Conservation (phyloP, 2,329 filamentous ascomycete genomes). For the Fusarium incarnatum region DNA sequence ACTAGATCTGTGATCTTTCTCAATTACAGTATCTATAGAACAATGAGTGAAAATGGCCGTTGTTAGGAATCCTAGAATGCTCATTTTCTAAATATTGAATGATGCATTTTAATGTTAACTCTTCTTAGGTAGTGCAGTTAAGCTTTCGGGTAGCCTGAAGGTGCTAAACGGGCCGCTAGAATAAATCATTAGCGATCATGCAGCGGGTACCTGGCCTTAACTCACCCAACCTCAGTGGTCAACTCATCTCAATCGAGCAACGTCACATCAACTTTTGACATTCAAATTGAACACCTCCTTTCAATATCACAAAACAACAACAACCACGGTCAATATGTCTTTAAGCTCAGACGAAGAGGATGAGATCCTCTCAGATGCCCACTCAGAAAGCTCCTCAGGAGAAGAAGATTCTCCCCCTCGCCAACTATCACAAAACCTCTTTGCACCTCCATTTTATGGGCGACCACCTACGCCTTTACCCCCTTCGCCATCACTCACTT, state of each 20-base stretch:
- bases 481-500: constrained; percentile 91
- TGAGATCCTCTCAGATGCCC: constrained; percentile 53
- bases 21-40: not conserved
- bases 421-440: constrained; percentile 65
- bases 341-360: constrained; percentile 53
- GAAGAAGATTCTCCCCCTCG: constrained; percentile 55
- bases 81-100: not conserved
- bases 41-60: not conserved
- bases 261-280: constrained; percentile 22
- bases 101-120: not conserved
- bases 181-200: not conserved
- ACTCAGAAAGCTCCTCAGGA: constrained; percentile 49
- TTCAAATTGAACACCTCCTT: not conserved
- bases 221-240: not conserved
- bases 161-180: constrained; percentile 22
- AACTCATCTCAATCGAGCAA: constrained; percentile 6
- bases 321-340: constrained; percentile 45
- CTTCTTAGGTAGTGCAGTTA: constrained; percentile 8
- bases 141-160: constrained; percentile 13
- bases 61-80: not conserved
- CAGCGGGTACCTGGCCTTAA: constrained; percentile 32
- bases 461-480: constrained; percentile 94
- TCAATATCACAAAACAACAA: not conserved
- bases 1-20: not conserved
- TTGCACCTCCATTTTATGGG: constrained; percentile 92